Percentiles rank a stretch among this genome's conserved stretches.
Evolutionary conservation across 2,329 filamentous ascomycete genomes (phyloP).

Genomic region (Thermothelomyces thermophilus): DNA sequence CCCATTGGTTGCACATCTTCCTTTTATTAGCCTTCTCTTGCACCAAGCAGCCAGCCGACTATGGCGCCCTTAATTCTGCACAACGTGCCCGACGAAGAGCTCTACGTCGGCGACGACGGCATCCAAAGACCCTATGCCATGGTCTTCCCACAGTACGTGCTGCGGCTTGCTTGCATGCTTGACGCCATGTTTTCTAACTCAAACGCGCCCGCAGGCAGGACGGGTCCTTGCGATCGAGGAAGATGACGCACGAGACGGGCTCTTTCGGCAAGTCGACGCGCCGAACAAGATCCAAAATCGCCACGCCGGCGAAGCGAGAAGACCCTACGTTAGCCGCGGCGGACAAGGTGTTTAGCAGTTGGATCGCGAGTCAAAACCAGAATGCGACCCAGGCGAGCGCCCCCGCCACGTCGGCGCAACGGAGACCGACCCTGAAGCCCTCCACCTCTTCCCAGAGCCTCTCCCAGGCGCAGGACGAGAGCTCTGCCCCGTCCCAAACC

Average conservation of each 20-base stretch:
- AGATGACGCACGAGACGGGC: slow-evolving; percentile 52
- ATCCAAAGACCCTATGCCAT: slow-evolving; percentile 60
- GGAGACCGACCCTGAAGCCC: slow-evolving; percentile 22
- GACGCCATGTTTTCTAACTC: neutral
- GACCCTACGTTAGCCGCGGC: slow-evolving; percentile 57
- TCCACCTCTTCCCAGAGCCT: slow-evolving; percentile 29
- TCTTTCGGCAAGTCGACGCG: slow-evolving; percentile 63
- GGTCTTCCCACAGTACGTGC: slow-evolving; percentile 52
- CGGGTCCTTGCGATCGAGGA: slow-evolving; percentile 45
- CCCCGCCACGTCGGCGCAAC: slow-evolving; percentile 20
- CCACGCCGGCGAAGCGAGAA: slow-evolving; percentile 51
- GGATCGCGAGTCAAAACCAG: slow-evolving; percentile 44
- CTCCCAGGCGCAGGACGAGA: slow-evolving; percentile 32
- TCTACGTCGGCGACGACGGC: slow-evolving; percentile 60
- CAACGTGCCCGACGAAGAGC: slow-evolving; percentile 62
- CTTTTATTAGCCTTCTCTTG: neutral
- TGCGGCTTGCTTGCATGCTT: neutral
- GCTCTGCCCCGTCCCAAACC: slow-evolving; percentile 24
- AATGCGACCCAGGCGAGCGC: slow-evolving; percentile 23
- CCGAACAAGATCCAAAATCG: slow-evolving; percentile 55
- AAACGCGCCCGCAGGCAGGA: slow-evolving; percentile 41
- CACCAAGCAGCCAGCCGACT: slow-evolving; percentile 10
- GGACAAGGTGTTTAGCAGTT: slow-evolving; percentile 55
- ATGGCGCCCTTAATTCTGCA: slow-evolving; percentile 63
- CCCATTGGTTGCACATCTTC: slow-evolving; percentile 3